Conservation (phyloP, 306 rosid species). For the Vicia sativa region DNA sequence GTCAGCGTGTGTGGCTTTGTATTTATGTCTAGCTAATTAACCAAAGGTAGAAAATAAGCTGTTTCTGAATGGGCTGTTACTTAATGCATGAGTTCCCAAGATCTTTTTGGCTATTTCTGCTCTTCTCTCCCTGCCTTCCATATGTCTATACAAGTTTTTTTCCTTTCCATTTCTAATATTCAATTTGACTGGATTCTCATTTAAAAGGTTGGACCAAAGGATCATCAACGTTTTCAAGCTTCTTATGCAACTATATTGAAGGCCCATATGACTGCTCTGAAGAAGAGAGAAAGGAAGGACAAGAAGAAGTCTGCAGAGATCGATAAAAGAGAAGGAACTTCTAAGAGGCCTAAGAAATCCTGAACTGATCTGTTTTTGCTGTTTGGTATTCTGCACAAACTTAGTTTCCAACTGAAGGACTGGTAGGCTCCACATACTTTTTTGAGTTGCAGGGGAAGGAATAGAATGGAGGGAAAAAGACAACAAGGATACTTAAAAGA, state of each 20-base stretch:
- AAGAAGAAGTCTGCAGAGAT: constrained; percentile 80
- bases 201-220: constrained; percentile 90
- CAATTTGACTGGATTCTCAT: constrained; percentile 21
- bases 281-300: constrained; percentile 97
- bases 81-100: background rate
- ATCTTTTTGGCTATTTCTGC: constrained; percentile 9
- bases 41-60: background rate
- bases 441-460: constrained; percentile 11
- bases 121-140: constrained; percentile 21
- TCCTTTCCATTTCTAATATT: background rate
- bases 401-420: constrained; percentile 12
- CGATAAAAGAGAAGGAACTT: constrained; percentile 57
- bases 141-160: constrained; percentile 11
- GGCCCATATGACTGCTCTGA: constrained; percentile 96
- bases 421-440: constrained; percentile 14
- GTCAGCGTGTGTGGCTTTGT: background rate
- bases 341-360: constrained; percentile 53
- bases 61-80: background rate
- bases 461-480: background rate
- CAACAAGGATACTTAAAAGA: constrained; percentile 19
- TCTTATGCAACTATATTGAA: constrained; percentile 92
- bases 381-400: constrained; percentile 32
- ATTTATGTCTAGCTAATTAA: background rate
- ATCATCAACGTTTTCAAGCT: constrained; percentile 94
- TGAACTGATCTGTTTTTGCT: constrained; percentile 25